Conservation (phyloP, 441 rosid species). For the Euphorbia corollata region DNA sequence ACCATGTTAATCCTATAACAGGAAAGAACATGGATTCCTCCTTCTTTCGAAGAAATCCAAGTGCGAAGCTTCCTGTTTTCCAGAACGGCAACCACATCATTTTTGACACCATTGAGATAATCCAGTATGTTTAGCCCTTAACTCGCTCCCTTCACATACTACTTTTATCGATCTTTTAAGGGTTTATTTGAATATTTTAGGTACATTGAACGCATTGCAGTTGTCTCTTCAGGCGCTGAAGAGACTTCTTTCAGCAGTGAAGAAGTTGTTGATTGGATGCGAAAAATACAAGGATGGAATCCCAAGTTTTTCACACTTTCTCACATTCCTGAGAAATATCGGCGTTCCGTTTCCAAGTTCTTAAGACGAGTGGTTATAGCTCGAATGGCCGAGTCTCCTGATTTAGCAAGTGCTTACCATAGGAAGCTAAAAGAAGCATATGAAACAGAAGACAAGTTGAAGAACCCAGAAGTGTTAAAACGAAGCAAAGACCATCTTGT, state of each 20-base stretch:
- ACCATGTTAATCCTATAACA: slow-evolving; percentile 70
- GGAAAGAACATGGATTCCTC: slow-evolving; percentile 73
- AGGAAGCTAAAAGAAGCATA: slow-evolving; percentile 62
- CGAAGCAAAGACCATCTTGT: slow-evolving; percentile 55
- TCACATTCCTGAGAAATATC: slow-evolving; percentile 53
- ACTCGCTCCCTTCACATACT: neutral
- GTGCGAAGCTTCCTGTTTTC: slow-evolving; percentile 71
- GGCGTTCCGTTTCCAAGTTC: slow-evolving; percentile 60
- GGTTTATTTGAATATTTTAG: slow-evolving; percentile 27
- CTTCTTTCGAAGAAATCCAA: slow-evolving; percentile 64
- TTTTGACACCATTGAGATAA: slow-evolving; percentile 65
- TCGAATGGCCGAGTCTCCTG: slow-evolving; percentile 85
- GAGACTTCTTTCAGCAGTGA: slow-evolving; percentile 38
- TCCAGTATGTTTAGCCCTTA: slow-evolving; percentile 48
- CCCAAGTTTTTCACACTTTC: slow-evolving; percentile 67
- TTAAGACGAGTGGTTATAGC: slow-evolving; percentile 70
- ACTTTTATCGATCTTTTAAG: too few relatives aligned
- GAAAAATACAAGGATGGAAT: slow-evolving; percentile 68
- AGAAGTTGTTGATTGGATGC: slow-evolving; percentile 73
- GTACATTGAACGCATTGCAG: slow-evolving; percentile 73
- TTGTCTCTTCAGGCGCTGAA: slow-evolving; percentile 48
- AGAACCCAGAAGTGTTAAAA: slow-evolving; percentile 35
- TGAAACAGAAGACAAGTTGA: slow-evolving; percentile 61
- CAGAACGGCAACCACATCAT: slow-evolving; percentile 67
- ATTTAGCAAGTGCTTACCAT: slow-evolving; percentile 81